phyloP scores from a whole-genome alignment of 768 basidiomycete genomes.

The Amanita phalloides region DNA sequence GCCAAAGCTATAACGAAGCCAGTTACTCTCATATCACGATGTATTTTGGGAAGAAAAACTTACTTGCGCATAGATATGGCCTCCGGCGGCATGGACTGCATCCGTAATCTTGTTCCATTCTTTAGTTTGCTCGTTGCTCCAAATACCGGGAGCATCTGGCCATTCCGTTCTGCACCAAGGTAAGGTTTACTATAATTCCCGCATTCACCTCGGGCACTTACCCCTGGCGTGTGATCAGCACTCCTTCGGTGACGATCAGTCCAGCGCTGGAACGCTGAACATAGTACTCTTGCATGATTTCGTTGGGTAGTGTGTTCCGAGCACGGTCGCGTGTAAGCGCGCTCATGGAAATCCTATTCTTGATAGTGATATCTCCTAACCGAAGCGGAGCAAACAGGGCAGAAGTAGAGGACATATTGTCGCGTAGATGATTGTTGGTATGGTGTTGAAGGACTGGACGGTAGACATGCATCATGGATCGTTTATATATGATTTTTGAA shows the following conservation, averaged over 20 bases:
- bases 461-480: too few species aligned
- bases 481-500: too few species aligned
- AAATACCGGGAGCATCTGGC: conserved; percentile 35
- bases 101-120: conserved; percentile 38
- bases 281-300: conserved; percentile 29
- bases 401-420: background rate
- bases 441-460: too few species aligned
- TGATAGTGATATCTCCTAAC: conserved; percentile 22
- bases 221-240: conserved; percentile 31
- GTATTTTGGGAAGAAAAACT: background rate
- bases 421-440: background rate
- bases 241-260: conserved; percentile 29
- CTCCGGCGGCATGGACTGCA: conserved; percentile 34
- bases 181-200: background rate
- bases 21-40: too few species aligned
- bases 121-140: conserved; percentile 29
- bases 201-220: conserved; percentile 8
- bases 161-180: conserved; percentile 26
- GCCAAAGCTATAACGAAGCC: conserved; percentile 20
- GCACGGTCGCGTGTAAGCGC: conserved; percentile 31
- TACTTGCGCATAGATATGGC: conserved; percentile 35
- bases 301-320: conserved; percentile 23
- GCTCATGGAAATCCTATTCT: conserved; percentile 29
- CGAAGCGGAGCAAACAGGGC: conserved; percentile 21
- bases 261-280: conserved; percentile 31